These are phyloP conservation scores for Populus simonii DNA, from an alignment of 345 rosid genomes.

Conservation along the genomic window DNA sequence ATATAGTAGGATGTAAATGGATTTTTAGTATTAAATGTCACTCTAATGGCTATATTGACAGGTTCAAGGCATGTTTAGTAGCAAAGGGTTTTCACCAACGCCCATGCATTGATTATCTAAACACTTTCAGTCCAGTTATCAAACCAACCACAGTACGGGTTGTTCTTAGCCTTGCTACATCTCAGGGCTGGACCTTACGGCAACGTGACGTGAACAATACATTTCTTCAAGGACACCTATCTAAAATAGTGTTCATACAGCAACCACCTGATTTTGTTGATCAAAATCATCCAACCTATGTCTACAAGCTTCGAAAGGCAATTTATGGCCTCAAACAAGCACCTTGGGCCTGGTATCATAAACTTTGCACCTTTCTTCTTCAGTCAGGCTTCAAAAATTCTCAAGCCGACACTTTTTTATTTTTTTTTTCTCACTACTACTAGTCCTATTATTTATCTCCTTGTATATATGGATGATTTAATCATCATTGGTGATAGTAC, in stretches of 20 bases:
- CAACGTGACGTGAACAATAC: neutral
- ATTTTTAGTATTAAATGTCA: neutral
- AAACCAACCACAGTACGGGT: neutral
- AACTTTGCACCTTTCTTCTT: no score
- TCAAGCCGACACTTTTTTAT: accelerated
- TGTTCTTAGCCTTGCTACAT: neutral
- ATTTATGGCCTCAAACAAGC: neutral
- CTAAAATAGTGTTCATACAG: neutral
- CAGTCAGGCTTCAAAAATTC: neutral
- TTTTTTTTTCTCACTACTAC: no score
- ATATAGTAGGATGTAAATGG: neutral
- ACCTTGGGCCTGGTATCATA: neutral
- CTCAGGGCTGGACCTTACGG: neutral
- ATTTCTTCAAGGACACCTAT: neutral
- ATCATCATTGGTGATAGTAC: accelerated
- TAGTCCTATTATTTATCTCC: neutral
- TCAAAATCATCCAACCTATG: accelerated
- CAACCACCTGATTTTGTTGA: neutral
- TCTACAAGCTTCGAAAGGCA: neutral
- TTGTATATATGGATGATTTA: neutral
- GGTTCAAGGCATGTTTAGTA: neutral
- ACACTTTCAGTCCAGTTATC: neutral
- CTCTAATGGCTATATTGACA: neutral
- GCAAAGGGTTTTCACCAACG: neutral
- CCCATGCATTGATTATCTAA: neutral